Conservation (phyloP, 306 rosid species). For the Adenanthera pavonina region DNA sequence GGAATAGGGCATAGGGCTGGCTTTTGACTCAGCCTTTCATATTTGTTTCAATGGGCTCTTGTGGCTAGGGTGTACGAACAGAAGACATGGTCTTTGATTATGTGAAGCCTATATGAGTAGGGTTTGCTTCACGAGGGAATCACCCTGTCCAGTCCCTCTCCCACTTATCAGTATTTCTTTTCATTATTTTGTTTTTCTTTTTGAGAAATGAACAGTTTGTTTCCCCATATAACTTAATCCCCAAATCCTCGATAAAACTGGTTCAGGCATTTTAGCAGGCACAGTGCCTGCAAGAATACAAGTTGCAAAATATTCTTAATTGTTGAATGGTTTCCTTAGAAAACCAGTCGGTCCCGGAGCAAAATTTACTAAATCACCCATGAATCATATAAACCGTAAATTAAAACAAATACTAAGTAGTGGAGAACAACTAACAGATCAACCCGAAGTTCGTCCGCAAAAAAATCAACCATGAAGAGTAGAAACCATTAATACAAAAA, state of each 20-base stretch:
- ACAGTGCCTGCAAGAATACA: background rate
- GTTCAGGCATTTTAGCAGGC: background rate
- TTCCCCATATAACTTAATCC: background rate
- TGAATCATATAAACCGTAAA: background rate
- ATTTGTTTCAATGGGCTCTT: slow-evolving; percentile 36
- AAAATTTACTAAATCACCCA: background rate
- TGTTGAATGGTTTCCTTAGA: background rate
- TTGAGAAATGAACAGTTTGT: background rate
- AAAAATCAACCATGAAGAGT: background rate
- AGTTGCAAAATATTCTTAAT: background rate
- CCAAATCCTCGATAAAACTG: background rate
- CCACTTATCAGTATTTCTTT: slow-evolving; percentile 25
- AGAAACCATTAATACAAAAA: background rate
- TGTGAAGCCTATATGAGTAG: background rate
- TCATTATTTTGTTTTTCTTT: background rate
- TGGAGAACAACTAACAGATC: background rate
- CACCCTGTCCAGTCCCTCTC: slow-evolving; percentile 44
- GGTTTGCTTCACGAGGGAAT: slow-evolving; percentile 2
- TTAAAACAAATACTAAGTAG: background rate
- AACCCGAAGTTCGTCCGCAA: background rate
- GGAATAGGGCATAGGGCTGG: slow-evolving; percentile 33
- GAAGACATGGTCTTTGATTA: slow-evolving; percentile 41
- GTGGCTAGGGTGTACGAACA: slow-evolving; percentile 17
- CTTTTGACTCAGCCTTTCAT: slow-evolving; percentile 4
- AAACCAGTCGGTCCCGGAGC: background rate